Percentiles rank a stretch among this genome's conserved stretches.
Evolutionary conservation across 176 grass and related monocot genomes (phyloP).

Genomic region (Canna indica): DNA sequence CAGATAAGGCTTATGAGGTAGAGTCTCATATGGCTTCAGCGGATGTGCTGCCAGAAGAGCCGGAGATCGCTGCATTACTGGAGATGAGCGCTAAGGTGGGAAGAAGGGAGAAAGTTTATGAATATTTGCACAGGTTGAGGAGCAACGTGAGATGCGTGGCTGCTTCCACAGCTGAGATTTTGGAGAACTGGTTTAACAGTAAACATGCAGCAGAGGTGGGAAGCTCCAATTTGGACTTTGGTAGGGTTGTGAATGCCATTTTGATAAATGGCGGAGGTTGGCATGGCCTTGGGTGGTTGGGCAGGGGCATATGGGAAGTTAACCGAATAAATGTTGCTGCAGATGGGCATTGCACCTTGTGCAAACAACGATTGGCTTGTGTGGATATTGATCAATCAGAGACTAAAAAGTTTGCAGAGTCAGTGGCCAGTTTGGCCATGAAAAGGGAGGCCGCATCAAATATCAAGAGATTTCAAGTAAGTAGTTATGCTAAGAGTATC

Average conservation of each 20-base stretch:
- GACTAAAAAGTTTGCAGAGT: constrained; percentile 51
- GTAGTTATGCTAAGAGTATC: not conserved
- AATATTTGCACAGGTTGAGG: constrained; percentile 70
- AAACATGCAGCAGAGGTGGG: constrained; percentile 12
- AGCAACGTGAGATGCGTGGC: constrained; percentile 23
- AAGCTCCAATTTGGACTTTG: constrained; percentile 17
- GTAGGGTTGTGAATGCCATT: constrained; percentile 33
- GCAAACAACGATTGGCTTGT: constrained; percentile 32
- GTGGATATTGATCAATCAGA: constrained; percentile 48
- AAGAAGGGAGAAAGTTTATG: constrained; percentile 49
- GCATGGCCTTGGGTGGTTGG: constrained; percentile 62
- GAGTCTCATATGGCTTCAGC: constrained; percentile 53
- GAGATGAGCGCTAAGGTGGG: constrained; percentile 41
- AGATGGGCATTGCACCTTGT: constrained; percentile 28
- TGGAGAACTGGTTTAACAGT: constrained; percentile 55
- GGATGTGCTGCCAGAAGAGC: constrained; percentile 50
- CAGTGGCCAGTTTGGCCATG: constrained; percentile 61
- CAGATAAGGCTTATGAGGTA: constrained; percentile 47
- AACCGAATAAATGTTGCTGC: constrained; percentile 25
- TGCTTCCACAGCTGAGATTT: constrained; percentile 20
- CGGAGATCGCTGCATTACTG: constrained; percentile 39
- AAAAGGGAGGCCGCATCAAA: constrained; percentile 70
- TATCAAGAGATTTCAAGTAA: constrained; percentile 80
- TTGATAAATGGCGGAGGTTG: constrained; percentile 62
- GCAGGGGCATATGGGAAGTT: constrained; percentile 37